phyloP scores from a whole-genome alignment of 1,139 yeast genomes.

The Meyerozyma smithsonii region DNA sequence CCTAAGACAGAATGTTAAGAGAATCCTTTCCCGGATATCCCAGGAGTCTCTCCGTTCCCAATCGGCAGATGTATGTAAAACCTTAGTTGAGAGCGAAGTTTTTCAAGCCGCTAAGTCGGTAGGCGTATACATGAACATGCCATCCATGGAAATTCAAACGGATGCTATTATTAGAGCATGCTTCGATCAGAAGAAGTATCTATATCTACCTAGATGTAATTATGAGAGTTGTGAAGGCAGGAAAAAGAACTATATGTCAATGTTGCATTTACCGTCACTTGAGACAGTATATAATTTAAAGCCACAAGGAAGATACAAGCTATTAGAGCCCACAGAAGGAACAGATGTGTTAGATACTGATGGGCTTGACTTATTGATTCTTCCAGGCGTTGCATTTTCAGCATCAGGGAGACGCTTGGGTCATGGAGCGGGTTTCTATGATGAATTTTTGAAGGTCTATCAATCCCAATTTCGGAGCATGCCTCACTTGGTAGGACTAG shows the following conservation, averaged over 20 bases:
- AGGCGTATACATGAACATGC: constrained; percentile 68
- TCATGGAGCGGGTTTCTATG: constrained; percentile 93
- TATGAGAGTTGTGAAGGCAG: constrained; percentile 14
- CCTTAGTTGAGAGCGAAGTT: not conserved
- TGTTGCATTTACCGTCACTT: constrained; percentile 45
- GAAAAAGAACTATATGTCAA: constrained; percentile 49
- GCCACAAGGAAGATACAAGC: constrained; percentile 66
- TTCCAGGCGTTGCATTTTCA: constrained; percentile 87
- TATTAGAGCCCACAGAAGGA: constrained; percentile 61
- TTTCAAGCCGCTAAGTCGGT: constrained; percentile 35
- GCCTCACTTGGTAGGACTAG: constrained; percentile 61
- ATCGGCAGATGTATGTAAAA: not conserved
- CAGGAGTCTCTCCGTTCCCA: not conserved
- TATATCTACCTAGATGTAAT: constrained; percentile 51
- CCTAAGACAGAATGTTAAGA: not conserved
- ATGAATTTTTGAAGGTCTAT: constrained; percentile 62
- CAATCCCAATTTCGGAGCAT: constrained; percentile 19
- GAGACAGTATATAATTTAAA: constrained; percentile 40
- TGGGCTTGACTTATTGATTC: constrained; percentile 61
- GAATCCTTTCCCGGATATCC: not conserved
- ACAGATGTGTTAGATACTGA: constrained; percentile 31
- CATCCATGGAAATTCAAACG: constrained; percentile 57
- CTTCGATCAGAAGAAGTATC: constrained; percentile 37
- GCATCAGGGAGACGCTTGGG: constrained; percentile 59
- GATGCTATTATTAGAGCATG: constrained; percentile 43